Conservation (phyloP, 331 rosid genomes). For the Malus hybrid region DNA sequence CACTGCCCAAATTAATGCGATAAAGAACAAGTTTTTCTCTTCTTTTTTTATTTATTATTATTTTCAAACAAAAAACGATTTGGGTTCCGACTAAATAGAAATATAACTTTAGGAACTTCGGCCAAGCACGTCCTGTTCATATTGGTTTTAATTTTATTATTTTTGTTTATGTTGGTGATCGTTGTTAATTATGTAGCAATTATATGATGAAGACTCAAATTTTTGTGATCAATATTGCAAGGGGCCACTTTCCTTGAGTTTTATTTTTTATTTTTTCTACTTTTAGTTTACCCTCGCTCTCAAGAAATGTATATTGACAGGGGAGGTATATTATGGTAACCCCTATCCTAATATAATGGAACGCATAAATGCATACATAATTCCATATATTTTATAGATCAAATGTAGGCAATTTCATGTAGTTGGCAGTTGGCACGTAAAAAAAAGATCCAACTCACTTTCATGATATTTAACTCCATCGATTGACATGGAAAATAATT, state of each 20-base stretch:
- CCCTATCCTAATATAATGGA: not conserved
- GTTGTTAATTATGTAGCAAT: not conserved
- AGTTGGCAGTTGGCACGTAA: no score
- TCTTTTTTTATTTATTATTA: no score
- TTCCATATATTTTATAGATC: no score
- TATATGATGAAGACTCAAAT: not conserved
- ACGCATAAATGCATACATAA: no score
- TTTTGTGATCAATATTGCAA: not conserved
- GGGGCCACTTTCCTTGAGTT: not conserved
- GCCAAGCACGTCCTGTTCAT: not conserved
- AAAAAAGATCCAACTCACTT: not conserved
- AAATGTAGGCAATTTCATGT: not conserved
- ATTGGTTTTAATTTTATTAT: not conserved
- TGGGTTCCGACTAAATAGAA: not conserved
- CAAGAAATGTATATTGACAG: not conserved
- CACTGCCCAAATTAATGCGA: not conserved
- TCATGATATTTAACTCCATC: no score
- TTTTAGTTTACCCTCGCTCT: slow-evolving; percentile 3
- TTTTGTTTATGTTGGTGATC: not conserved
- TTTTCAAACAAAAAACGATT: not conserved
- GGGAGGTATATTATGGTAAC: not conserved
- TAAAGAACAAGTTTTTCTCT: not conserved
- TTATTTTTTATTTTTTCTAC: not conserved
- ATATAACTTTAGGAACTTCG: not conserved
- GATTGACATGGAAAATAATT: no score